Conservation (phyloP, 352 stramenopile species). For the Phytophthora cryptogea region DNA sequence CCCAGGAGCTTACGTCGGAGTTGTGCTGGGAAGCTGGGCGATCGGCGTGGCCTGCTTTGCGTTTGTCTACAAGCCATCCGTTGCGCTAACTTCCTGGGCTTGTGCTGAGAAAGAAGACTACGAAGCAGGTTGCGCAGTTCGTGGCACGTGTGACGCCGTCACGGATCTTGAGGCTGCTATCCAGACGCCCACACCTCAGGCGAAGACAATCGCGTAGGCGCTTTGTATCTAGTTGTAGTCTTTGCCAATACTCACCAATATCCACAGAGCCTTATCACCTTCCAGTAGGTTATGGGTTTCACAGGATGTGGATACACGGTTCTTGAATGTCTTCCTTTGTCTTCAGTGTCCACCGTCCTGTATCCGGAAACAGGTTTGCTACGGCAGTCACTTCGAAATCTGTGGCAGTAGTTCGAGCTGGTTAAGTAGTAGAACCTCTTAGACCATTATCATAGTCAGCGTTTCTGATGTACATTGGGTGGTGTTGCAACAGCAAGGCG, state of each 20-base stretch:
- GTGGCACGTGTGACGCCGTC: not conserved
- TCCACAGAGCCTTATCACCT: not conserved
- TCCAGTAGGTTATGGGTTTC: too few relatives aligned
- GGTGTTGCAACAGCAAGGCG: too few relatives aligned
- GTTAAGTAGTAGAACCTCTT: too few relatives aligned
- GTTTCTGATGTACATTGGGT: too few relatives aligned
- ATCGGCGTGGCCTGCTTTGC: constrained; percentile 14
- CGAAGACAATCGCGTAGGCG: constrained; percentile 3
- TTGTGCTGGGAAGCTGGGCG: constrained; percentile 15
- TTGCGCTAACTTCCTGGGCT: constrained; percentile 19
- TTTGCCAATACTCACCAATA: not conserved
- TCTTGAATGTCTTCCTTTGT: too few relatives aligned
- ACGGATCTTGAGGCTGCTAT: constrained; percentile 14
- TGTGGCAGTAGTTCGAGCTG: too few relatives aligned
- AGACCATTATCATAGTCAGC: too few relatives aligned
- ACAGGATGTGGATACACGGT: too few relatives aligned
- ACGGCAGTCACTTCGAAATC: too few relatives aligned
- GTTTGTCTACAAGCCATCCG: constrained; percentile 23
- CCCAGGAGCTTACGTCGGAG: constrained; percentile 7
- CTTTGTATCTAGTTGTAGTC: not conserved
- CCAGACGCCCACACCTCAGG: constrained; percentile 7
- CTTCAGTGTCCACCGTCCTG: too few relatives aligned
- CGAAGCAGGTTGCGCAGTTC: not conserved
- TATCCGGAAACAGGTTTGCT: too few relatives aligned
- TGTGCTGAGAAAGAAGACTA: constrained; percentile 17